Base-by-base conservation (phyloP, 768 basidiomycete species). In the Lentinus brumalis region DNA sequence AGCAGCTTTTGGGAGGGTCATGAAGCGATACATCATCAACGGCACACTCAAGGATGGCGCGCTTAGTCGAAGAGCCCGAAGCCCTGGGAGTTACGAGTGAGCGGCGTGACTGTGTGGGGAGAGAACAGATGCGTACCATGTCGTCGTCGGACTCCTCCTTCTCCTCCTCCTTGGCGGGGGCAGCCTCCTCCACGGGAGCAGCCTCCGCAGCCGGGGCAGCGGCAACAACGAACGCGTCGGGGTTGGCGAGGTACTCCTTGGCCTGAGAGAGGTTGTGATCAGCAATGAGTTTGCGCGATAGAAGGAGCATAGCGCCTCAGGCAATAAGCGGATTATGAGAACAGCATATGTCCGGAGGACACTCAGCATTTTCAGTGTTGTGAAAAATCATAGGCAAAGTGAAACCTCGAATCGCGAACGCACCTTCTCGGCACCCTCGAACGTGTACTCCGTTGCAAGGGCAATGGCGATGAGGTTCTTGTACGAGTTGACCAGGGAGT, bases 401-500 rank as follows among this genome's bases (percentile, higher is more conserved):
- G 4, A 15, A 4, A 59, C 40, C 63, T 69, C 54, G 50, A 55
- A 55, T 14, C 41, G 31, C 54, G 41, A 29, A 72, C 85, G 70
- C 62, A 94, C 94, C 91, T 97, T 92, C 74, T 93, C 93, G 59
- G 91, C 84, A 62, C 88, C 95, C 72, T 96, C 93, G 76, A 98
- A 98, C 56, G 88, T 85, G 86, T 95, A 95, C 49, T 98, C 96
- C 62, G 97, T 98, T 49, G 83, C 87, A 59, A 98, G 78, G 45
- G 94, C 88, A 67, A 98, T 76, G 41, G 94, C 91, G 65, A 99
- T 78, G 65, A 98, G 78, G 83, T 98, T 99, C 88, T 99, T 99
- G 91, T 98, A 98, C 46, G 95, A 86, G 81, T 98, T 98, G 84
- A 98, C 94, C 61, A 99, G 86, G 32, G 94, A 91, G 85, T 99